phyloP scores from a whole-genome alignment of 306 rosid genomes.

The Adenanthera pavonina region DNA sequence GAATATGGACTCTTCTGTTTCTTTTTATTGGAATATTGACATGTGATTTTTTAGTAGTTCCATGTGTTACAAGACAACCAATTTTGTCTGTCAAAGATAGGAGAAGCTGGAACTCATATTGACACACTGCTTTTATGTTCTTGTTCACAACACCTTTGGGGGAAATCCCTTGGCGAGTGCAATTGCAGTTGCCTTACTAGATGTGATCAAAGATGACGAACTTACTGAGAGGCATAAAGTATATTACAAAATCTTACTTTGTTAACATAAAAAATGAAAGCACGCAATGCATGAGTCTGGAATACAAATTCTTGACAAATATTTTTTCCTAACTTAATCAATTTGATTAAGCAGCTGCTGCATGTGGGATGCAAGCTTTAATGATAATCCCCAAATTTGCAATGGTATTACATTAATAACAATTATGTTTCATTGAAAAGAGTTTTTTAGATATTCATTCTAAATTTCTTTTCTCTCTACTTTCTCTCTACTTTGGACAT shows the following conservation, averaged over 20 bases:
- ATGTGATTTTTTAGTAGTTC: background rate
- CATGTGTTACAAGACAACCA: background rate
- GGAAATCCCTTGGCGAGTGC: constrained; percentile 98
- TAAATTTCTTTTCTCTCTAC: too few relatives aligned
- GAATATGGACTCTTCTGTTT: background rate
- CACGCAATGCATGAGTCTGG: constrained; percentile 1
- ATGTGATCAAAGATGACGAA: constrained; percentile 77
- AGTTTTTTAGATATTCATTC: too few relatives aligned
- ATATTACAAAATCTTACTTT: constrained; percentile 25
- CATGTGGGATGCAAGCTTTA: constrained; percentile 13
- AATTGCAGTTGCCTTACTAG: constrained; percentile 87
- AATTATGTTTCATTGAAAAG: background rate
- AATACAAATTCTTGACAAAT: background rate
- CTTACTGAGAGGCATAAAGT: constrained; percentile 76
- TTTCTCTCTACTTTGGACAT: too few relatives aligned
- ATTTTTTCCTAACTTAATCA: constrained; percentile 1
- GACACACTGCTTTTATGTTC: constrained; percentile 39
- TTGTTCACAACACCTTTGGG: constrained; percentile 81
- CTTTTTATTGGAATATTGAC: background rate
- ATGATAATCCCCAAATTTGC: background rate
- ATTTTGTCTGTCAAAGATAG: background rate
- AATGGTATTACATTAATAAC: background rate
- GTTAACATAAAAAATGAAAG: background rate
- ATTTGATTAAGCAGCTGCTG: constrained; percentile 16
- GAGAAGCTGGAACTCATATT: constrained; percentile 10